Percentiles rank a stretch among this genome's conserved stretches.
These are phyloP conservation scores for Yamadazyma buinensis DNA, from an alignment of 1,139 yeast genomes.

Conservation along the genomic window DNA sequence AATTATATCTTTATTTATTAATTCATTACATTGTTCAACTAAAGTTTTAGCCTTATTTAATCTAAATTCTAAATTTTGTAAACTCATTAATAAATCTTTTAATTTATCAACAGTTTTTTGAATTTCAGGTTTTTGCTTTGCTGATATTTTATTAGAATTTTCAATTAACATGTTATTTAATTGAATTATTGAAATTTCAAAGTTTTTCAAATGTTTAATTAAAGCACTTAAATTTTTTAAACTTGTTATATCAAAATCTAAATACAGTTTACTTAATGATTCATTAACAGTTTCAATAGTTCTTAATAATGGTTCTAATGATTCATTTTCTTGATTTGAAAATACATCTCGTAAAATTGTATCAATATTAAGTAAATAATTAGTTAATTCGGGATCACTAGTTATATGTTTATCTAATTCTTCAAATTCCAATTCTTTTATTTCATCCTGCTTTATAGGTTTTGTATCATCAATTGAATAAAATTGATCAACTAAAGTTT, in stretches of 20 bases:
- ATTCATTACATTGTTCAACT: constrained; percentile 25
- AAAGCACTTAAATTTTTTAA: constrained; percentile 9
- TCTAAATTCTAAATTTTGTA: constrained; percentile 26
- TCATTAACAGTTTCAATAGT: constrained; percentile 12
- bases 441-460: constrained; percentile 7
- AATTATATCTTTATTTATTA: constrained; percentile 26
- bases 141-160: constrained; percentile 12
- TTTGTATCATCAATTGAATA: constrained; percentile 17
- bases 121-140: constrained; percentile 24
- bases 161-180: constrained; percentile 7
- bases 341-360: constrained; percentile 21
- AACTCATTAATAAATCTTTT: constrained; percentile 22
- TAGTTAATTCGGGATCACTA: constrained; percentile 21
- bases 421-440: constrained; percentile 5
- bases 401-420: constrained; percentile 10
- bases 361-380: constrained; percentile 33
- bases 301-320: constrained; percentile 11
- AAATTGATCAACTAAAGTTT: constrained; percentile 41
- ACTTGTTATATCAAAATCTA: constrained; percentile 1
- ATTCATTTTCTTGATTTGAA: constrained; percentile 3
- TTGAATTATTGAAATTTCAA: constrained; percentile 8
- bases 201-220: constrained; percentile 6
- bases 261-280: constrained; percentile 3
- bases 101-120: constrained; percentile 26
- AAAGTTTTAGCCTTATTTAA: constrained; percentile 22